Evolutionary conservation across 2,329 filamentous ascomycete species (phyloP).

Genomic region (Chlorencoelia australis): DNA sequence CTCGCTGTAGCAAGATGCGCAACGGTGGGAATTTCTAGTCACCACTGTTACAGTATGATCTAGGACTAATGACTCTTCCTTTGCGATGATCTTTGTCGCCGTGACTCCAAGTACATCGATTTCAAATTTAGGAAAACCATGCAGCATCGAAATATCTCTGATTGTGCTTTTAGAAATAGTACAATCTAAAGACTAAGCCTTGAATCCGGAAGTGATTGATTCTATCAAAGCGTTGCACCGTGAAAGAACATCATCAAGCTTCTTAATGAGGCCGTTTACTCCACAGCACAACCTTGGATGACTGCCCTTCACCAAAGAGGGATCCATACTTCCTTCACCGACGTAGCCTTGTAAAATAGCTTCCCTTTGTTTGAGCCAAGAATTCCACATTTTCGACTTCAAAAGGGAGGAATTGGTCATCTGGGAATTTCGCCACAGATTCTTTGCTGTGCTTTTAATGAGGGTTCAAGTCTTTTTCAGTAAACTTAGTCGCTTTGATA

Average conservation of each 20-base stretch:
- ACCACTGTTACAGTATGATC: slow-evolving; percentile 14
- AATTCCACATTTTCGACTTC: slow-evolving; percentile 19
- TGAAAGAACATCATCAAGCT: slow-evolving; percentile 13
- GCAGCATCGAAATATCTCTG: slow-evolving; percentile 1
- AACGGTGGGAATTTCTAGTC: slow-evolving; percentile 12
- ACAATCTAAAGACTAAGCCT: slow-evolving; percentile 15
- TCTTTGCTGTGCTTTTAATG: slow-evolving; percentile 14
- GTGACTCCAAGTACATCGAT: slow-evolving; percentile 19
- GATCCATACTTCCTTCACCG: slow-evolving; percentile 16
- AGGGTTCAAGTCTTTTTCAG: too few species aligned
- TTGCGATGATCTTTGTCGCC: slow-evolving; percentile 14
- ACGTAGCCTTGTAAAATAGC: slow-evolving; percentile 12
- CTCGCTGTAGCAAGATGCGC: slow-evolving; percentile 21
- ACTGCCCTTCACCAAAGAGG: too few species aligned
- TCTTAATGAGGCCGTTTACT: slow-evolving; percentile 12
- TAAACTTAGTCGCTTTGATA: too few species aligned
- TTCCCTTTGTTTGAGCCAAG: slow-evolving; percentile 17
- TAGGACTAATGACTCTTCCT: slow-evolving; percentile 14
- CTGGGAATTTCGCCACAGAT: slow-evolving; percentile 18
- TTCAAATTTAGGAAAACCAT: slow-evolving; percentile 5
- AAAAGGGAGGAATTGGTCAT: slow-evolving; percentile 19
- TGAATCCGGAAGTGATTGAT: slow-evolving; percentile 16
- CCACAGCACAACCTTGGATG: too few species aligned
- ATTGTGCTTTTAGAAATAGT: slow-evolving; percentile 18
- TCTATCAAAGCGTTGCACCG: slow-evolving; percentile 14